These are phyloP conservation scores for Termitomyces sp. DNA, from an alignment of 768 basidiomycete species.

Conservation along the genomic window DNA sequence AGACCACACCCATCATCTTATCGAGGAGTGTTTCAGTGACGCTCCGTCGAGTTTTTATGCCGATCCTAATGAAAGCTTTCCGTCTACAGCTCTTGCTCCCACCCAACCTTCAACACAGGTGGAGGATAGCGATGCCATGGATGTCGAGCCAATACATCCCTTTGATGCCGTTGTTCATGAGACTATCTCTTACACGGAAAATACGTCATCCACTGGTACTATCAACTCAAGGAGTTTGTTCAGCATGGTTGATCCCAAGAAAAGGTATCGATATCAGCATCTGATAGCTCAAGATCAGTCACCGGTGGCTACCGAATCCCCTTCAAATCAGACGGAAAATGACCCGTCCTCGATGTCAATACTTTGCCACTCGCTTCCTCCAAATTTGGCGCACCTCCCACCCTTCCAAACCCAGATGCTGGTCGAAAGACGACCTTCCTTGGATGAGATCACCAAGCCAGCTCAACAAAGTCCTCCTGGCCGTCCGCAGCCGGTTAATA, in stretches of 20 bases:
- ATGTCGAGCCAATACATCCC: conserved; percentile 3
- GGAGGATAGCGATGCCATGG: conserved; percentile 16
- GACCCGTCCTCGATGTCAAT: background rate
- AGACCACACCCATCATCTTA: conserved; percentile 18
- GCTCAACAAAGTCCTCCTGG: conserved; percentile 4
- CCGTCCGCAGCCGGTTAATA: background rate
- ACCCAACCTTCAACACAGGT: conserved; percentile 33
- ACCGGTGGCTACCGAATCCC: background rate
- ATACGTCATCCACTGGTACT: conserved; percentile 1
- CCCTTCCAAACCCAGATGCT: background rate
- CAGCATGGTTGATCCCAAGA: conserved; percentile 20
- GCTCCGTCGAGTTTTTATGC: conserved; percentile 34
- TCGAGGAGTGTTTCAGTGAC: conserved; percentile 28
- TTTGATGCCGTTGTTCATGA: conserved; percentile 1
- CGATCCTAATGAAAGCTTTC: conserved; percentile 17
- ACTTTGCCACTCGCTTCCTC: background rate
- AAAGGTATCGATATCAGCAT: conserved; percentile 23
- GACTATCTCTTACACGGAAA: background rate
- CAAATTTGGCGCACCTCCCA: background rate
- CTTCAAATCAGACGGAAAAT: background rate
- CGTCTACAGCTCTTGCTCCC: conserved; percentile 8
- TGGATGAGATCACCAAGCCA: conserved; percentile 5
- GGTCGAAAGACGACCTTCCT: conserved; percentile 21
- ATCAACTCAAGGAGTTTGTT: conserved; percentile 16
- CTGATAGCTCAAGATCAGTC: background rate